A percentile compares a stretch with the other conserved stretches of the same genome.
Evolutionary conservation across 345 rosid genomes (phyloP).

Genomic region (Acer negundo): DNA sequence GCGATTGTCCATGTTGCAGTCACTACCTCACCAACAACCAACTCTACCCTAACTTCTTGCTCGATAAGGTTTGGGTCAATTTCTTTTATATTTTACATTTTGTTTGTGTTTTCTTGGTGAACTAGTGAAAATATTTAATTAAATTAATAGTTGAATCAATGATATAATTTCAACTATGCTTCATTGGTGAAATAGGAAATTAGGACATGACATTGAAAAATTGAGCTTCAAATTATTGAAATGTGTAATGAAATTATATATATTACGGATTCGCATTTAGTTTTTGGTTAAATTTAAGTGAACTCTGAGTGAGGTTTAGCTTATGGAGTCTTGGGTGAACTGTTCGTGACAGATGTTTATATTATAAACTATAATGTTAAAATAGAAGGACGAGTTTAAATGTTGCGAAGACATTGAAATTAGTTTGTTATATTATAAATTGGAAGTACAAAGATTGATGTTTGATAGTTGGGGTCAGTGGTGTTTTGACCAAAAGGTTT

Average conservation of each 20-base stretch:
- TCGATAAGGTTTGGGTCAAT: constrained; percentile 66
- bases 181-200: not conserved
- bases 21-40: constrained; percentile 76
- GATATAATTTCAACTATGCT: too few species aligned
- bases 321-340: too few species aligned
- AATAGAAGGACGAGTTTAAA: too few species aligned
- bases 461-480: too few species aligned
- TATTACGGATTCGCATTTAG: not conserved
- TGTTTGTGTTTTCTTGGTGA: too few species aligned
- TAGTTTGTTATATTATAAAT: not conserved
- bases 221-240: not conserved
- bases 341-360: too few species aligned
- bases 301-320: too few species aligned
- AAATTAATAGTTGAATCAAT: too few species aligned
- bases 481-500: too few species aligned
- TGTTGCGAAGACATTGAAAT: too few species aligned
- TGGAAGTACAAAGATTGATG: not conserved
- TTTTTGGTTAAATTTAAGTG: not conserved
- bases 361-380: too few species aligned
- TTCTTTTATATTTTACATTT: not conserved
- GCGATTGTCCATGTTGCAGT: constrained; percentile 92
- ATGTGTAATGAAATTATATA: not conserved
- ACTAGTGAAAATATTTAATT: too few species aligned
- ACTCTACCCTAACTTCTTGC: constrained; percentile 85
- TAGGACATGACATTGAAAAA: not conserved